Conservation (phyloP, 1,284 basidiomycete species). For the Afroboletus lepidellus region DNA sequence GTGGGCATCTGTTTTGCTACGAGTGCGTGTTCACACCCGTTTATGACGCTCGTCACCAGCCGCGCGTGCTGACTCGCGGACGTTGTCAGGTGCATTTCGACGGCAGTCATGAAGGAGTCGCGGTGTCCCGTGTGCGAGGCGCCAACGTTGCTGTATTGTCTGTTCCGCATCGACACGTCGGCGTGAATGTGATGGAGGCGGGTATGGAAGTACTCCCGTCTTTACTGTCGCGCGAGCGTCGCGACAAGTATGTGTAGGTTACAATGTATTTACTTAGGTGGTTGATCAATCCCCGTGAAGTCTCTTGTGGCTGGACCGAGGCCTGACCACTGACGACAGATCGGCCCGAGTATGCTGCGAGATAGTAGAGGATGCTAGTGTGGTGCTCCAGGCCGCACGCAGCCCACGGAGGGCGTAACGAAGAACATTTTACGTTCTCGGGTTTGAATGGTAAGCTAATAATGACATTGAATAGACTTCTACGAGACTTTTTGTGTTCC, state of each 20-base stretch:
- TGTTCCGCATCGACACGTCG: conserved; percentile 35
- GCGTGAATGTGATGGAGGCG: conserved; percentile 13
- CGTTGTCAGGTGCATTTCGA: conserved; percentile 31
- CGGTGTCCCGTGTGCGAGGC: conserved; percentile 33
- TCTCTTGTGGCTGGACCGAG: background rate
- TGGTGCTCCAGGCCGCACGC: no score
- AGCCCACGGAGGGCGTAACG: no score
- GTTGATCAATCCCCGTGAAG: conserved; percentile 6
- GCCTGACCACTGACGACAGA: no score
- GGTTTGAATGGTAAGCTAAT: no score
- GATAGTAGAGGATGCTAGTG: no score
- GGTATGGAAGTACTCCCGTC: background rate
- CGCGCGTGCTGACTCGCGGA: conserved; percentile 8
- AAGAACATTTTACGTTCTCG: no score
- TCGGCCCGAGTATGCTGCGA: no score
- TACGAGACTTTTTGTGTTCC: no score
- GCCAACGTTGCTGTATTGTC: conserved; percentile 33
- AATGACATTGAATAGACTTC: no score
- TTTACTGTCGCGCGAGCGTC: background rate
- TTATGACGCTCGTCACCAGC: background rate
- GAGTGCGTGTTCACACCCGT: conserved; percentile 20
- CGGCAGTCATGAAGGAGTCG: conserved; percentile 30
- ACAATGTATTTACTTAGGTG: conserved; percentile 13
- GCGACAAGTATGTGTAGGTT: background rate
- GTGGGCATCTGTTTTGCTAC: conserved; percentile 35